Percentiles rank a stretch among this genome's conserved stretches.
Conservation (phyloP, 495 filamentous ascomycete genomes). For the Penicillium bialowiezense region DNA sequence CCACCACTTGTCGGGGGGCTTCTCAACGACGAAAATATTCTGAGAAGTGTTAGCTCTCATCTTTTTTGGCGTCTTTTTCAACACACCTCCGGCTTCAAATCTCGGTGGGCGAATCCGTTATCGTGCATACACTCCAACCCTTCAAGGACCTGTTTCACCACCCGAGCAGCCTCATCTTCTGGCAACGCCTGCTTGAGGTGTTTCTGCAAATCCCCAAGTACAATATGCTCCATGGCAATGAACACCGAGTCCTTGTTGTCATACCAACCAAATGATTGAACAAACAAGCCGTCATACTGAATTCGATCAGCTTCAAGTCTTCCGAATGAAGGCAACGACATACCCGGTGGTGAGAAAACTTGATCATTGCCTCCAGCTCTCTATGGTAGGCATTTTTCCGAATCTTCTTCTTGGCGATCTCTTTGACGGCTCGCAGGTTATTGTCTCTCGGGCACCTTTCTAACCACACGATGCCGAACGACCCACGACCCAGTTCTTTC, state of each 20-base stretch:
- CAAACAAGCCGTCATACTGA: conserved; percentile 3
- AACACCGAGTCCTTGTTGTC: conserved; percentile 8
- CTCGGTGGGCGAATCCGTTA: conserved; percentile 22
- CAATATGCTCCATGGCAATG: conserved; percentile 32
- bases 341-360: conserved; percentile 6
- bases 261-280: conserved; percentile 11
- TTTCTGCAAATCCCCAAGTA: conserved; percentile 12
- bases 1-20: conserved; percentile 25
- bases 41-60: conserved; percentile 3
- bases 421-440: background rate
- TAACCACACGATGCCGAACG: too few species aligned
- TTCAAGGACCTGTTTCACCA: conserved; percentile 17
- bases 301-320: too few species aligned
- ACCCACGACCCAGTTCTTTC: too few species aligned
- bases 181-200: conserved; percentile 7
- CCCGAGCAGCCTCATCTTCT: conserved; percentile 15
- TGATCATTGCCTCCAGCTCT: too few species aligned
- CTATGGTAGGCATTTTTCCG: too few species aligned
- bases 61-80: background rate
- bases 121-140: conserved; percentile 27
- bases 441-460: background rate
- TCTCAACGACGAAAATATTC: conserved; percentile 32
- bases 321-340: background rate
- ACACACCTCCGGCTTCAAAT: conserved; percentile 25
- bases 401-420: too few species aligned